Percentiles rank a stretch among this genome's conserved stretches.
Conservation (phyloP, 2,329 filamentous ascomycete genomes). For the Fusarium sp. region DNA sequence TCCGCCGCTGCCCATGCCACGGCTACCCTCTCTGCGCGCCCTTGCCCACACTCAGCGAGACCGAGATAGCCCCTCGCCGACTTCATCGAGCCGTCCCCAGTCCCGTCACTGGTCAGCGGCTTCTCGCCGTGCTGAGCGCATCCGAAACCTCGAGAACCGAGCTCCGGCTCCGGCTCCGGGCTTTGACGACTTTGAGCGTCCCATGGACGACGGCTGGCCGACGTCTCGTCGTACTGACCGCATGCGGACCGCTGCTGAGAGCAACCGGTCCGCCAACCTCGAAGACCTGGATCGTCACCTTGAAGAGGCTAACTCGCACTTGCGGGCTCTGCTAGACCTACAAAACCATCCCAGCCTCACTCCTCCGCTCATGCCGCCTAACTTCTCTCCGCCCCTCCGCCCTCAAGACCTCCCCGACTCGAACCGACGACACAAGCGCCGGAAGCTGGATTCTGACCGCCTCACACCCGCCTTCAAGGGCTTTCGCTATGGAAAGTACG, state of each 20-base stretch:
- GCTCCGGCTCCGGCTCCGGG: slow-evolving; percentile 22
- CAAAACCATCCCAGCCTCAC: slow-evolving; percentile 52
- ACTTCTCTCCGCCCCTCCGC: slow-evolving; percentile 54
- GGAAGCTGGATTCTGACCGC: slow-evolving; percentile 79
- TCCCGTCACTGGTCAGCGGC: slow-evolving; percentile 49
- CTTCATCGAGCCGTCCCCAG: slow-evolving; percentile 40
- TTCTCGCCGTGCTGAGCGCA: slow-evolving; percentile 56
- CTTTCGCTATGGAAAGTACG: slow-evolving; percentile 88
- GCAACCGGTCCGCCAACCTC: slow-evolving; percentile 48
- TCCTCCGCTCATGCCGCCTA: slow-evolving; percentile 51
- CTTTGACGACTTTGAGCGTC: slow-evolving; percentile 49
- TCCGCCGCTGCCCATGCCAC: slow-evolving; percentile 51
- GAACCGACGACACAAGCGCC: slow-evolving; percentile 74
- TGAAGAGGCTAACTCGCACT: slow-evolving; percentile 61
- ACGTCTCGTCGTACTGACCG: slow-evolving; percentile 46
- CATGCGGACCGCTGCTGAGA: slow-evolving; percentile 44
- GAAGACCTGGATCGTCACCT: slow-evolving; percentile 58
- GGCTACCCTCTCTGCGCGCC: slow-evolving; percentile 53
- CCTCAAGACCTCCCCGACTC: slow-evolving; percentile 61
- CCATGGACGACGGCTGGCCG: slow-evolving; percentile 49
- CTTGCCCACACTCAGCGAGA: slow-evolving; percentile 49
- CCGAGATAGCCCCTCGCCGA: slow-evolving; percentile 46
- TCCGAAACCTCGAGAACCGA: slow-evolving; percentile 54
- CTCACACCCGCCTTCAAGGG: slow-evolving; percentile 65
- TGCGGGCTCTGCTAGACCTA: slow-evolving; percentile 61